These are phyloP conservation scores for Gelatoporia subvermispora DNA, from an alignment of 768 basidiomycete species.

Conservation along the genomic window DNA sequence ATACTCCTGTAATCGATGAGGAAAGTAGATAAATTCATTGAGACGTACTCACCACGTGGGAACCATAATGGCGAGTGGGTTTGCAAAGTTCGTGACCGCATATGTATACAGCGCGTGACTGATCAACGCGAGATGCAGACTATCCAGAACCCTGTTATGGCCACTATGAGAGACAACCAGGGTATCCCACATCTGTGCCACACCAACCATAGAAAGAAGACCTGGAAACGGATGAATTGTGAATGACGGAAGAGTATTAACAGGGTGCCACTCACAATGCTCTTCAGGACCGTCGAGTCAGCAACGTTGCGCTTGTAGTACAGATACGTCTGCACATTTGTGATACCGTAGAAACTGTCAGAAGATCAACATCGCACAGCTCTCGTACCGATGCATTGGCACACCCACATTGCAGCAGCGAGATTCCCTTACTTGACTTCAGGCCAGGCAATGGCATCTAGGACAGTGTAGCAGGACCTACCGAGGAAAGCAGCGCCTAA, in stretches of 20 bases:
- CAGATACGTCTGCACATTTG: slow-evolving; percentile 14
- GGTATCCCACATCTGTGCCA: too few species aligned
- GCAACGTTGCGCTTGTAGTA: slow-evolving; percentile 10
- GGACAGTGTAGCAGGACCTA: too few species aligned
- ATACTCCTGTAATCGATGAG: slow-evolving; percentile 13
- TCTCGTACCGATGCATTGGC: neutral
- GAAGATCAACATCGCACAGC: neutral
- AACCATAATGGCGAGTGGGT: slow-evolving; percentile 10
- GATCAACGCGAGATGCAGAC: slow-evolving; percentile 13
- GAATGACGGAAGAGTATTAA: too few species aligned
- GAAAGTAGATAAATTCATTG: neutral
- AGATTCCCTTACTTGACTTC: neutral
- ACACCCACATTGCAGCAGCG: slow-evolving; percentile 3
- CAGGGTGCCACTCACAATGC: slow-evolving; percentile 6
- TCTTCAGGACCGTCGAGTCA: slow-evolving; percentile 6
- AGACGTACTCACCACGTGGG: slow-evolving; percentile 14
- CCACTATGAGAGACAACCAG: neutral
- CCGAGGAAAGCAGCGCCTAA: too few species aligned
- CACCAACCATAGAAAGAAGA: slow-evolving; percentile 13
- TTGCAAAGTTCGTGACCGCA: slow-evolving; percentile 19
- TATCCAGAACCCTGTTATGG: slow-evolving; percentile 10
- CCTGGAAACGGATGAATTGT: slow-evolving; percentile 1
- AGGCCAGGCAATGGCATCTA: too few species aligned
- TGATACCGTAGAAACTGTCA: slow-evolving; percentile 17
- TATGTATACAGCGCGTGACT: slow-evolving; percentile 17